These are phyloP conservation scores for Calonectria honghensis DNA, from an alignment of 2,329 filamentous ascomycete genomes.

Conservation along the genomic window DNA sequence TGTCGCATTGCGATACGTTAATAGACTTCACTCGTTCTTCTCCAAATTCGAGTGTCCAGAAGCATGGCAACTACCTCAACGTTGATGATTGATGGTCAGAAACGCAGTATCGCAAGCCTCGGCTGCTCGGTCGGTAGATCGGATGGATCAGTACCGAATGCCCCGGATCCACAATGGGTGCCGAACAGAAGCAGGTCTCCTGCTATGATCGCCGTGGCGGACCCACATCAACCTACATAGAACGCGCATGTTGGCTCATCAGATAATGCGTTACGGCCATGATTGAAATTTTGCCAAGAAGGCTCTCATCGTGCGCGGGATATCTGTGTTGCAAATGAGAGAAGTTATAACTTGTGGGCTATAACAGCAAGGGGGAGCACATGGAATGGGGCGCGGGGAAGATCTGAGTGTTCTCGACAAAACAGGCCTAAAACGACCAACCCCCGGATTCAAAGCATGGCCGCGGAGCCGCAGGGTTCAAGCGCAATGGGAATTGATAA, in stretches of 20 bases:
- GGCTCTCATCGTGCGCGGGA: not conserved
- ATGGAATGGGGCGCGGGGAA: not conserved
- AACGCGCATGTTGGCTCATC: slow-evolving; percentile 9
- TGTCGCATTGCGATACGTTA: slow-evolving; percentile 30
- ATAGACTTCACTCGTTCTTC: slow-evolving; percentile 29
- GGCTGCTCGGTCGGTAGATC: slow-evolving; percentile 54
- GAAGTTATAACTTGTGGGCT: not conserved
- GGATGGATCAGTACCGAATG: slow-evolving; percentile 38
- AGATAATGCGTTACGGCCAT: no score
- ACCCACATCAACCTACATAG: slow-evolving; percentile 6
- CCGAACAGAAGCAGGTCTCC: slow-evolving; percentile 9
- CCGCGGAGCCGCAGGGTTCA: slow-evolving; percentile 23
- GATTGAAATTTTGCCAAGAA: no score
- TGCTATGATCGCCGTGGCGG: slow-evolving; percentile 17
- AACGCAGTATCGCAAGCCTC: slow-evolving; percentile 48
- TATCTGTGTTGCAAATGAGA: no score
- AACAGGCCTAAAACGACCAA: slow-evolving; percentile 7
- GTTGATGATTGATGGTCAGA: not conserved
- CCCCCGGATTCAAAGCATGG: not conserved
- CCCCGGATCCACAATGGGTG: slow-evolving; percentile 7
- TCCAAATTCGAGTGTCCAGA: no score
- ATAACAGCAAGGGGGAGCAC: not conserved
- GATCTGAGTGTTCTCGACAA: not conserved
- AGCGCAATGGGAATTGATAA: not conserved
- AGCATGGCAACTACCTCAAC: not conserved